Evolutionary conservation across 805 yeast genomes (phyloP).

Genomic region (Kazachstania martiniae): DNA sequence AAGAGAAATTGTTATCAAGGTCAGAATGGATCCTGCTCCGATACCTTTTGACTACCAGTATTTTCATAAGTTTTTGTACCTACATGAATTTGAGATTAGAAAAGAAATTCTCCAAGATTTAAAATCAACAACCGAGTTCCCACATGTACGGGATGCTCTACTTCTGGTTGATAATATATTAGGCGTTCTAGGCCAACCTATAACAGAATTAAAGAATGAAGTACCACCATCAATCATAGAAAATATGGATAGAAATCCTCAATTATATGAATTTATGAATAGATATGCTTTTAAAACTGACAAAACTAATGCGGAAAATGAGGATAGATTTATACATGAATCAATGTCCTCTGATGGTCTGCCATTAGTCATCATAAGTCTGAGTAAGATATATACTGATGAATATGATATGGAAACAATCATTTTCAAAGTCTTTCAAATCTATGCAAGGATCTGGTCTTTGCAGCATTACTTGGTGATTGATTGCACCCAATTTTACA

Average conservation of each 20-base stretch:
- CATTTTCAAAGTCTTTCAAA: slow-evolving; percentile 48
- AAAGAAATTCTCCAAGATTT: slow-evolving; percentile 9
- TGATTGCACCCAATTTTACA: slow-evolving; percentile 54
- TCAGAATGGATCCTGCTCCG: slow-evolving; percentile 14
- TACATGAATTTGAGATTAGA: slow-evolving; percentile 33
- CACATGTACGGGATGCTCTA: slow-evolving; percentile 18
- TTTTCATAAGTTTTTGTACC: slow-evolving; percentile 40
- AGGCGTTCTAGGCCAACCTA: slow-evolving; percentile 46
- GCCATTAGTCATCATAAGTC: slow-evolving; percentile 50
- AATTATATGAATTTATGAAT: slow-evolving; percentile 61
- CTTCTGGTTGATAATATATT: slow-evolving; percentile 35
- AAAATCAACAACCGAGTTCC: slow-evolving; percentile 11
- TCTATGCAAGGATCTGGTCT: slow-evolving; percentile 62
- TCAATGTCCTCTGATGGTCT: slow-evolving; percentile 60
- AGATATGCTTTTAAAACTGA: slow-evolving; percentile 46
- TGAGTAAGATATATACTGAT: slow-evolving; percentile 26
- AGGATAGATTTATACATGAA: slow-evolving; percentile 38
- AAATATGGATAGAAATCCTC: slow-evolving; percentile 36
- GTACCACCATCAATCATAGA: slow-evolving; percentile 42
- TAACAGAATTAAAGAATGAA: slow-evolving; percentile 40
- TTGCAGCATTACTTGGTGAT: slow-evolving; percentile 45
- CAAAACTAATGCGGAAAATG: slow-evolving; percentile 29
- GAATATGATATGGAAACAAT: slow-evolving; percentile 36
- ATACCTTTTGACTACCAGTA: slow-evolving; percentile 23
- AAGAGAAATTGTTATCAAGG: slow-evolving; percentile 9